A percentile compares a stretch with the other conserved stretches of the same genome.
phyloP scores from a whole-genome alignment of 495 filamentous ascomycete genomes.

The Podospora bellae-mahoneyi region DNA sequence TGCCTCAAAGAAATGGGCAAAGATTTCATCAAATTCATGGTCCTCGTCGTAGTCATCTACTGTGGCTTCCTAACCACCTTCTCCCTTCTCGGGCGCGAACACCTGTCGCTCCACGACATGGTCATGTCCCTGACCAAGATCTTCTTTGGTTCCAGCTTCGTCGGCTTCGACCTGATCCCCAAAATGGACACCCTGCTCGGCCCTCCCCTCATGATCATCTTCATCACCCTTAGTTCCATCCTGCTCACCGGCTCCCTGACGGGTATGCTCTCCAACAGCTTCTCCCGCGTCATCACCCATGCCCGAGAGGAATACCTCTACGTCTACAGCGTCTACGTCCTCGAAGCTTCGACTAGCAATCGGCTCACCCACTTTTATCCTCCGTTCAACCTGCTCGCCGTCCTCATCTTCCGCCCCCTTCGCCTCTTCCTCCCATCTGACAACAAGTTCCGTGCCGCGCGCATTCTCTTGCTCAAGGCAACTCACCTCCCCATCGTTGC shows the following conservation, averaged over 20 bases:
- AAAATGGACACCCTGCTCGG: slow-evolving; percentile 50
- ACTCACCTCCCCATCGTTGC: slow-evolving; percentile 55
- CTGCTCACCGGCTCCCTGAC: slow-evolving; percentile 88
- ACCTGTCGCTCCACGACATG: slow-evolving; percentile 71
- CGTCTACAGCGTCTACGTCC: slow-evolving; percentile 69
- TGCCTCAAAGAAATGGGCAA: slow-evolving; percentile 93
- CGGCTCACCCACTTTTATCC: slow-evolving; percentile 79
- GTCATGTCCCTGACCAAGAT: slow-evolving; percentile 86
- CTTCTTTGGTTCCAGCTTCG: slow-evolving; percentile 68
- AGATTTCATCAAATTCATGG: slow-evolving; percentile 86
- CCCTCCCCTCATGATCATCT: slow-evolving; percentile 73
- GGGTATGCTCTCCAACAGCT: slow-evolving; percentile 84
- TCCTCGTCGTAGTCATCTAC: slow-evolving; percentile 82
- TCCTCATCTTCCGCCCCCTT: slow-evolving; percentile 78
- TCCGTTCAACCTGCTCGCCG: slow-evolving; percentile 73
- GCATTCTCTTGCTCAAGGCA: slow-evolving; percentile 72
- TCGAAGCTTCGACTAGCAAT: slow-evolving; percentile 75
- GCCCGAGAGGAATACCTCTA: slow-evolving; percentile 84
- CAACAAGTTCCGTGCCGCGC: slow-evolving; percentile 60
- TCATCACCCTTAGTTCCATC: slow-evolving; percentile 84
- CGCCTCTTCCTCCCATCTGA: slow-evolving; percentile 71
- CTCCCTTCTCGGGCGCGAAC: slow-evolving; percentile 77
- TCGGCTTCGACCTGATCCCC: slow-evolving; percentile 67
- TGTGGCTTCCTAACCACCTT: slow-evolving; percentile 89
- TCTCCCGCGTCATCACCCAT: slow-evolving; percentile 71